These are phyloP conservation scores for Coprinellus micaceus DNA, from an alignment of 768 basidiomycete genomes.

Conservation along the genomic window DNA sequence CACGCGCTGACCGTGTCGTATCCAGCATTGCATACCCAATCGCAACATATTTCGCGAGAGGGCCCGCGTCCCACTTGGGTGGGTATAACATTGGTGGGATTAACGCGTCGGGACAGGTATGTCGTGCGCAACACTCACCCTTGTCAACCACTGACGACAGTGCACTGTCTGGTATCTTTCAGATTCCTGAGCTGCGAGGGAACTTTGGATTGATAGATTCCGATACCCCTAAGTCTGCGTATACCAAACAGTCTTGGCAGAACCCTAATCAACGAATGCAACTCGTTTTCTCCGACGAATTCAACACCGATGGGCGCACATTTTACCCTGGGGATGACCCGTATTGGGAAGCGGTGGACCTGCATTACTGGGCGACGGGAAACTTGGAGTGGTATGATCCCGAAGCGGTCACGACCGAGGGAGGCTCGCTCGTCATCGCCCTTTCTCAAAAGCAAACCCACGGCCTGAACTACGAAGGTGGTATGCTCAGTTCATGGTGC, in stretches of 20 bases:
- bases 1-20: background rate
- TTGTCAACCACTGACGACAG: background rate
- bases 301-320: conserved; percentile 64
- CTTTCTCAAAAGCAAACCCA: conserved; percentile 61
- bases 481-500: conserved; percentile 41
- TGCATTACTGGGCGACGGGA: conserved; percentile 73
- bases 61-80: conserved; percentile 20
- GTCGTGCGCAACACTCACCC: conserved; percentile 15
- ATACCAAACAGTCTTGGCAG: conserved; percentile 52
- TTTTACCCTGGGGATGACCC: conserved; percentile 85
- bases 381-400: conserved; percentile 90
- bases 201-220: conserved; percentile 53
- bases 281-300: conserved; percentile 78
- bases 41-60: conserved; percentile 25
- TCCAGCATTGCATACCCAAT: conserved; percentile 38
- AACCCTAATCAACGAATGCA: conserved; percentile 48
- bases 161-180: conserved; percentile 12
- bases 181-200: conserved; percentile 61
- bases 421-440: conserved; percentile 74
- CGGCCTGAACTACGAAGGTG: conserved; percentile 67
- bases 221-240: conserved; percentile 52
- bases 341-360: conserved; percentile 77
- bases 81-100: conserved; percentile 47
- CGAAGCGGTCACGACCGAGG: conserved; percentile 65
- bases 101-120: conserved; percentile 60